These are phyloP conservation scores for Lichtheimia corymbifera DNA, from an alignment of 371 early-diverging fungal genomes.

Conservation along the genomic window DNA sequence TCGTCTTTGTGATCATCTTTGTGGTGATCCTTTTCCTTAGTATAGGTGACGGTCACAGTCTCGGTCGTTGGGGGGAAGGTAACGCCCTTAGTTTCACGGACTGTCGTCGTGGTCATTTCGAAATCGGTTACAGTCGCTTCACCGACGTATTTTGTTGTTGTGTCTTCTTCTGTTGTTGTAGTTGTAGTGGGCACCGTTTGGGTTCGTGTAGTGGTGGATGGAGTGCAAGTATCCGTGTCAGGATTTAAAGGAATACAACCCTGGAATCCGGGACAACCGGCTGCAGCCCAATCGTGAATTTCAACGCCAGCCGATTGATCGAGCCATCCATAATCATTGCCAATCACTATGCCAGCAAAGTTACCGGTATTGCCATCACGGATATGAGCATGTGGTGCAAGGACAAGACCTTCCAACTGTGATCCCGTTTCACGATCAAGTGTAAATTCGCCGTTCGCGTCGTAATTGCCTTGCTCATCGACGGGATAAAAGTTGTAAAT, in stretches of 20 bases:
- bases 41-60: too few species aligned
- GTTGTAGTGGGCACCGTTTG: too few species aligned
- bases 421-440: slow-evolving; percentile 15
- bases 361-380: slow-evolving; percentile 17
- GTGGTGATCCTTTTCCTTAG: too few species aligned
- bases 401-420: slow-evolving; percentile 18
- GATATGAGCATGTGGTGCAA: slow-evolving; percentile 22
- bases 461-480: slow-evolving; percentile 9
- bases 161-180: too few species aligned
- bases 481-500: slow-evolving; percentile 30
- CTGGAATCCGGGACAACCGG: slow-evolving; percentile 3
- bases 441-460: slow-evolving; percentile 7
- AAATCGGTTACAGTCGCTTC: too few species aligned
- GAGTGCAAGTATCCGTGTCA: too few species aligned
- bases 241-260: slow-evolving; percentile 18
- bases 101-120: too few species aligned
- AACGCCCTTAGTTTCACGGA: too few species aligned
- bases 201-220: too few species aligned
- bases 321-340: slow-evolving; percentile 14
- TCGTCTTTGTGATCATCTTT: too few species aligned
- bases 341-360: slow-evolving; percentile 24
- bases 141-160: too few species aligned
- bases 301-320: slow-evolving; percentile 8
- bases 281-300: slow-evolving; percentile 16
- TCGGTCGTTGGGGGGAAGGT: too few species aligned